Evolutionary conservation across 2,329 filamentous ascomycete genomes (phyloP).

Genomic region (Nakataea oryzae): DNA sequence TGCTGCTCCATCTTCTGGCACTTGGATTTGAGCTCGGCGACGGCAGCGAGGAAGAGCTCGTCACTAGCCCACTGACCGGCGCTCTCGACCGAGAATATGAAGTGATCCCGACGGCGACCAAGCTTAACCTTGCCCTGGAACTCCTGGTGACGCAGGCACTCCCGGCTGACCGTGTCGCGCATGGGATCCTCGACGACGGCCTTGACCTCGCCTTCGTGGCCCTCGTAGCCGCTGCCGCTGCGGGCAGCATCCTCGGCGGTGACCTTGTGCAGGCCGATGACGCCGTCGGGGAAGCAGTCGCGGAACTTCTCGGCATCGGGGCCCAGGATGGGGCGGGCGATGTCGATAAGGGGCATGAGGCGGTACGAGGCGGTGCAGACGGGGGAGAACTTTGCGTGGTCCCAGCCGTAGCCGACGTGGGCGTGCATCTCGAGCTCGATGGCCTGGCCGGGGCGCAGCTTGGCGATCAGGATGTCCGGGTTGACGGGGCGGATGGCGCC

Average conservation of each 20-base stretch:
- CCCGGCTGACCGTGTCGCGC: conserved; percentile 90
- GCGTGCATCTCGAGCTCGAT: conserved; percentile 86
- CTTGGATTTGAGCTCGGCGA: conserved; percentile 79
- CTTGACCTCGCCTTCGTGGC: conserved; percentile 69
- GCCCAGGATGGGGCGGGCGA: conserved; percentile 74
- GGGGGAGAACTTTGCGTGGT: conserved; percentile 95
- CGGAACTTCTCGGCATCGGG: conserved; percentile 82
- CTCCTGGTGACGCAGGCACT: conserved; percentile 83
- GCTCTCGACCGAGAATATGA: conserved; percentile 94
- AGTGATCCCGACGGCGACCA: conserved; percentile 83
- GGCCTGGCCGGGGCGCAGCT: conserved; percentile 81
- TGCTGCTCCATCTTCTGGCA: conserved; percentile 64
- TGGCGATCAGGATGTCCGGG: conserved; percentile 88
- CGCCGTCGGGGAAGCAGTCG: conserved; percentile 78
- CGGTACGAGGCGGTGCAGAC: conserved; percentile 92
- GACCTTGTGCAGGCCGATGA: conserved; percentile 70
- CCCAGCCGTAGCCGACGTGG: conserved; percentile 84
- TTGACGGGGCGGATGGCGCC: conserved; percentile 67
- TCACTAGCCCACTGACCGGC: conserved; percentile 92
- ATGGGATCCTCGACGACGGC: conserved; percentile 82
- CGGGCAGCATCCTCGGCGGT: conserved; percentile 53
- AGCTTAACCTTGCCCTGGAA: conserved; percentile 95
- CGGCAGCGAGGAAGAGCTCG: conserved; percentile 80
- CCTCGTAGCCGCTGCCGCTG: conserved; percentile 58
- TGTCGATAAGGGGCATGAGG: conserved; percentile 78